These are phyloP conservation scores for Aquilaria sinensis DNA, from an alignment of 345 rosid species.

Conservation along the genomic window DNA sequence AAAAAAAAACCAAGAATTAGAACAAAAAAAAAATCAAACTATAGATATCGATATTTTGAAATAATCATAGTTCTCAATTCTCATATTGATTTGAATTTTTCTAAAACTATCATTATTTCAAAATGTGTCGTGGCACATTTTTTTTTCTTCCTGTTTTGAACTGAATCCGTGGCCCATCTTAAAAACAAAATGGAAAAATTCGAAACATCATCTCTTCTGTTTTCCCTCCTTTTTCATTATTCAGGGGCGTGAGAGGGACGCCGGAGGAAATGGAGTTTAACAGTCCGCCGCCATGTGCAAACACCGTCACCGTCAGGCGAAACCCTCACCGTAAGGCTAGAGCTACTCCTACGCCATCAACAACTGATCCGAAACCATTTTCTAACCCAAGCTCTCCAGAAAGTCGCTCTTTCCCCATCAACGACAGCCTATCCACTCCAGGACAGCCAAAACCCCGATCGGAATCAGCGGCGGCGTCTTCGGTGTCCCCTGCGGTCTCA, in stretches of 20 bases:
- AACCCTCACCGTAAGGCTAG: constrained; percentile 79
- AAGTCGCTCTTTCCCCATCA: constrained; percentile 52
- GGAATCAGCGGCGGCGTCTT: neutral
- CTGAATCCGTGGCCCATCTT: too few species aligned
- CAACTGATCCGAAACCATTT: constrained; percentile 7
- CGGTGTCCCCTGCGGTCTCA: constrained; percentile 19
- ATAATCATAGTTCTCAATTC: too few species aligned
- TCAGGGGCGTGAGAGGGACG: neutral
- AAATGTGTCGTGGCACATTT: too few species aligned
- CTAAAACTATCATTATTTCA: too few species aligned
- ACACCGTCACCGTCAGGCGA: constrained; percentile 54
- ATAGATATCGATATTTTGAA: too few species aligned
- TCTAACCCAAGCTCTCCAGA: constrained; percentile 21
- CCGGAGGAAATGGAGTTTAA: constrained; percentile 23
- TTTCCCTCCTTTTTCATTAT: too few species aligned
- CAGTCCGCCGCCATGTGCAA: constrained; percentile 40
- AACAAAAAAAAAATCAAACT: too few species aligned
- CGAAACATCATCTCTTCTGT: too few species aligned
- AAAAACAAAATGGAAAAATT: too few species aligned
- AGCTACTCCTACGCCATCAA: constrained; percentile 35
- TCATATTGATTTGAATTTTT: too few species aligned
- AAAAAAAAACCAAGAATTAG: too few species aligned
- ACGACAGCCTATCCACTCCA: constrained; percentile 50
- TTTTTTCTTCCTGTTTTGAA: too few species aligned
- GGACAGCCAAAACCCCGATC: constrained; percentile 18